A percentile compares a stretch with the other conserved stretches of the same genome.
phyloP scores from a whole-genome alignment of 768 basidiomycete species.

The Cyathus striatus region DNA sequence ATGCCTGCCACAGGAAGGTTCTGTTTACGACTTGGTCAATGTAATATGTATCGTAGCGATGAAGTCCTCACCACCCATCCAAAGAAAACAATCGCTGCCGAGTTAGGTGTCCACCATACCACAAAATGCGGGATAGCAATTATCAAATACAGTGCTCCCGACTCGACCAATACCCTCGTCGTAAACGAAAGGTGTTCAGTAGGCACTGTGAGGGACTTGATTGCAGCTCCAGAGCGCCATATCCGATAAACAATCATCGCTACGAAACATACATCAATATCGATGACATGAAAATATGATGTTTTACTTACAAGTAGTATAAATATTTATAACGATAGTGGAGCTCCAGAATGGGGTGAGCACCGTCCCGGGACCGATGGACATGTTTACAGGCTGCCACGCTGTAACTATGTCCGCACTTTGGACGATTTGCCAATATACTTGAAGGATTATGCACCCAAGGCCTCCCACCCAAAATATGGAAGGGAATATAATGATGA shows the following conservation, averaged over 20 bases:
- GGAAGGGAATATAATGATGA: slow-evolving; percentile 1
- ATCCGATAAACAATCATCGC: background rate
- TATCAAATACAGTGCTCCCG: slow-evolving; percentile 1
- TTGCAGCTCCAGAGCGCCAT: background rate
- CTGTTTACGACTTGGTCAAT: background rate
- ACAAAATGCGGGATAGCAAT: slow-evolving; percentile 3
- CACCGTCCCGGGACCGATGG: slow-evolving; percentile 1
- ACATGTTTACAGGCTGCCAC: slow-evolving; percentile 2
- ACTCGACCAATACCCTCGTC: slow-evolving; percentile 1
- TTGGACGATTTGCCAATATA: background rate
- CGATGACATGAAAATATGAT: background rate
- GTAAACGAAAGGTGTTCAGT: background rate
- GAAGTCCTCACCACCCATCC: slow-evolving; percentile 1
- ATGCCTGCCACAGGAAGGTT: background rate
- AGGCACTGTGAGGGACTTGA: background rate
- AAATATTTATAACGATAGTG: background rate
- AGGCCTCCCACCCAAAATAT: slow-evolving; percentile 2
- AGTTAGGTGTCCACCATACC: background rate
- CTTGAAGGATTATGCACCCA: background rate
- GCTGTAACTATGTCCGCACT: background rate
- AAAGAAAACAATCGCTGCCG: slow-evolving; percentile 1
- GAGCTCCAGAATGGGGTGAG: slow-evolving; percentile 5
- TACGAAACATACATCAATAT: background rate
- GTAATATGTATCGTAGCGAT: background rate
- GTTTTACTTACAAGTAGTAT: slow-evolving; percentile 1